These are phyloP conservation scores for Apiotrichum gracile DNA, from an alignment of 1,284 basidiomycete species.

Conservation along the genomic window DNA sequence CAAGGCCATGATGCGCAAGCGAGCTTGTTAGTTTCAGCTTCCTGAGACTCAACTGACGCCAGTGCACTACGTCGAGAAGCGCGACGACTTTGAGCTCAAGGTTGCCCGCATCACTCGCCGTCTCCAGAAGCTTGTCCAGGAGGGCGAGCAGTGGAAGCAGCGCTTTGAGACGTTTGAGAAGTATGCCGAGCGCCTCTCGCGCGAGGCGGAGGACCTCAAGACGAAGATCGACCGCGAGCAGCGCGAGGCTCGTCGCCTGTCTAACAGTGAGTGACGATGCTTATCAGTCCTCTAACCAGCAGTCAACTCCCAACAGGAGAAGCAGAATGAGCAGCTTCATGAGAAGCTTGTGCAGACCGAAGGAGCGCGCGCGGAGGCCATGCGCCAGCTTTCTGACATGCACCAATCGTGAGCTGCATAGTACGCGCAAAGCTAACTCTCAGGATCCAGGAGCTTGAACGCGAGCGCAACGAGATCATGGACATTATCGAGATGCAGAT, in stretches of 20 bases:
- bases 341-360: slow-evolving; percentile 41
- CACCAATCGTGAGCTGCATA: slow-evolving; percentile 31
- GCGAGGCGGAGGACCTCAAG: slow-evolving; percentile 48
- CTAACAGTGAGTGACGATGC: slow-evolving; percentile 21
- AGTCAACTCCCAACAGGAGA: slow-evolving; percentile 30
- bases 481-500: slow-evolving; percentile 42
- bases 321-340: slow-evolving; percentile 35
- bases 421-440: neutral
- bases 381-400: slow-evolving; percentile 47
- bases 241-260: slow-evolving; percentile 45
- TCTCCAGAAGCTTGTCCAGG: slow-evolving; percentile 48
- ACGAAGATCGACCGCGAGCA: slow-evolving; percentile 48
- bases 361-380: slow-evolving; percentile 38
- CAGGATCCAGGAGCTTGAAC: slow-evolving; percentile 44
- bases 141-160: slow-evolving; percentile 49
- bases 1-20: slow-evolving; percentile 68
- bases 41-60: neutral
- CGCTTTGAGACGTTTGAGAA: slow-evolving; percentile 50
- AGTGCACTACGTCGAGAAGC: slow-evolving; percentile 79
- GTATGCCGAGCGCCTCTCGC: slow-evolving; percentile 48
- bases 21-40: slow-evolving; percentile 28
- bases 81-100: slow-evolving; percentile 84
- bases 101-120: slow-evolving; percentile 41
- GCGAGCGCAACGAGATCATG: slow-evolving; percentile 45
- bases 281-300: neutral